Base-by-base conservation (phyloP, 2,329 filamentous ascomycete genomes). In the Huntiella abstrusa region DNA sequence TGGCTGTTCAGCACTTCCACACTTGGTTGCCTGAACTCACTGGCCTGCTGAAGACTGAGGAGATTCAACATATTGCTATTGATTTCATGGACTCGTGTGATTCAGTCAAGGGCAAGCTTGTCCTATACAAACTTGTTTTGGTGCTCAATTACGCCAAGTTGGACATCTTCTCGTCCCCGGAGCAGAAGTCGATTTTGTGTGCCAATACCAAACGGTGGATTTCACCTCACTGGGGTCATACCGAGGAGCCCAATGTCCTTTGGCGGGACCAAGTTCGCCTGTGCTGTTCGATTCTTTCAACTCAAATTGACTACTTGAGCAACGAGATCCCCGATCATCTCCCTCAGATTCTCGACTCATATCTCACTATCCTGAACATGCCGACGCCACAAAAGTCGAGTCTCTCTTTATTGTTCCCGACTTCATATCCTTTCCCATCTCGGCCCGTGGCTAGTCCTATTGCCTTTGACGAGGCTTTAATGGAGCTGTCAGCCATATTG, bases 1-100 rank as follows among this genome's bases (percentile, higher is more conserved):
- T 98, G 43, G 78, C 92, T 2, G 86, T 96, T 10, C 91, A 98
- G 60, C 85, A 96, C 59, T 93, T 96, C 59, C 88, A 96, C 58
- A 83, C 83, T 0, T 98, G 91, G 91, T 67, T 98, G n/a, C 88
- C 91, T 0, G 88, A 96, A 58, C 73, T 98, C 7, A 70, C 75
- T 0, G 76, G 79, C 1, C 69, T 91, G 34, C 70, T 96, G 57
- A 74, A 72, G 3, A 77, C 80, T 0, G 80, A 86, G 55, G 88
- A 96, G 58, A 88, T 95, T 40, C 66, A 95, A 45, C 81, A 93
- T 55, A 81, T 95, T 52, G 85, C 87, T 36, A 83, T 92, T 51
- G 84, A 88, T 61, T 93, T 96, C 57, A 80, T 96, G 66, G 86
- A 95, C 57, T 85, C 91, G 1, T 95, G 87, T 62, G 75, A 77